Base-by-base conservation (phyloP, 179 eudicot species). In the Pouteria campechiana region DNA sequence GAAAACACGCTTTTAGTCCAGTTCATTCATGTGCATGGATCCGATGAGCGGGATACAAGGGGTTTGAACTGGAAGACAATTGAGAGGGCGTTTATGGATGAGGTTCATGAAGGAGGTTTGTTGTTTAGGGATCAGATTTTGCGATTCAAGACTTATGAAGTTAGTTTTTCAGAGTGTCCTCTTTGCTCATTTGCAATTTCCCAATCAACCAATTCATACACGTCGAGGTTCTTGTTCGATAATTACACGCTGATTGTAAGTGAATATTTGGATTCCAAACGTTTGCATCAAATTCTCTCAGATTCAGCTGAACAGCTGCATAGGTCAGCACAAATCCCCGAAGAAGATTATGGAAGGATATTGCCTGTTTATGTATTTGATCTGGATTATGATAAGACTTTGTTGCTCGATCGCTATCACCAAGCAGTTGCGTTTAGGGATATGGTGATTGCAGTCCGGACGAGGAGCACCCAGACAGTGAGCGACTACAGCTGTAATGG, bases 401-500 rank as follows among this genome's bases (percentile, higher is more conserved):
- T 90, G 61, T 52, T 78, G 82, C 93, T 85, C 49, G 98, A 90
- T 41, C 79, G 98, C 48, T 90, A 76, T 67, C 98, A 90, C 61
- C 98, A 90, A 55, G 71, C 95, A 3, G 90, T 90, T 41, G 78
- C 95, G 0, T 90, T 90, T 49, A 90, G 86, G 57, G 95, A 90
- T 48, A 90, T 90, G 98, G 93, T 90, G 36, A 69, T 90, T 56
- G 81, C 95, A 2, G 68, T 90, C 42, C 66, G 98, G 76, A 90
- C 98, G 0, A 79, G 47, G 58, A 81, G 68, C 56, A 65, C 95
- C 1, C 98, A 90, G 49, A 86, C 95, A 33, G 93, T 90, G 67
- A 90, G 98, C 9, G 98, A 90, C 54, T 90, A 90, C 32, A 81
- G 73, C 41, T 90, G 98, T 40, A 86, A 81, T 27, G 90, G 98